Evolutionary conservation across 1,139 yeast genomes (phyloP).

Genomic region (Scheffersomyces titani): DNA sequence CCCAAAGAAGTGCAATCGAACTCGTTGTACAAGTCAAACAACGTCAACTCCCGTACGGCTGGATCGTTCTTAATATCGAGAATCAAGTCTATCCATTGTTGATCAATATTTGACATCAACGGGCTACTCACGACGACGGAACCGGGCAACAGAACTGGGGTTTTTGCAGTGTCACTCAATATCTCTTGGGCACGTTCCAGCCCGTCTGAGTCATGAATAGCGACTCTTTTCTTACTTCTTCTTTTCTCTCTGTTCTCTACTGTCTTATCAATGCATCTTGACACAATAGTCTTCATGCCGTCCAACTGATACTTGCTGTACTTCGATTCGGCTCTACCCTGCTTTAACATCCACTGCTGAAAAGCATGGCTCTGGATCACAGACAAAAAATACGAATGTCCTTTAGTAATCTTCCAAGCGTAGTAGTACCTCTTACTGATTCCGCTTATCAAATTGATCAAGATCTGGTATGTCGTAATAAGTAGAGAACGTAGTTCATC

Average conservation of each 20-base stretch:
- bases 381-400: slow-evolving; percentile 7
- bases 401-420: slow-evolving; percentile 11
- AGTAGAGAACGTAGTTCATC: slow-evolving; percentile 8
- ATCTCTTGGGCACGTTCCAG: neutral
- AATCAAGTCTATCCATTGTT: slow-evolving; percentile 11
- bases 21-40: neutral
- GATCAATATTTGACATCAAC: slow-evolving; percentile 6
- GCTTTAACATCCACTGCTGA: slow-evolving; percentile 6
- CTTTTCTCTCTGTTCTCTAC: neutral
- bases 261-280: neutral
- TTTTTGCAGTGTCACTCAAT: neutral
- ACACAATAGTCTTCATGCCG: slow-evolving; percentile 4
- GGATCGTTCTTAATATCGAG: slow-evolving; percentile 2
- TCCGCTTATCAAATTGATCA: slow-evolving; percentile 6
- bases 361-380: slow-evolving; percentile 9
- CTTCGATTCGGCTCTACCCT: slow-evolving; percentile 4
- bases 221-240: neutral
- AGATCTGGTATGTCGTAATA: slow-evolving; percentile 4
- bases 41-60: neutral
- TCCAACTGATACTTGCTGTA: slow-evolving; percentile 6
- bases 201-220: neutral
- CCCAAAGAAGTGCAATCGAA: neutral
- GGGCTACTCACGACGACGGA: neutral
- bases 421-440: slow-evolving; percentile 12
- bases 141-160: neutral